Conservation (phyloP, 1,139 yeast genomes). For the Geotrichum australiense region DNA sequence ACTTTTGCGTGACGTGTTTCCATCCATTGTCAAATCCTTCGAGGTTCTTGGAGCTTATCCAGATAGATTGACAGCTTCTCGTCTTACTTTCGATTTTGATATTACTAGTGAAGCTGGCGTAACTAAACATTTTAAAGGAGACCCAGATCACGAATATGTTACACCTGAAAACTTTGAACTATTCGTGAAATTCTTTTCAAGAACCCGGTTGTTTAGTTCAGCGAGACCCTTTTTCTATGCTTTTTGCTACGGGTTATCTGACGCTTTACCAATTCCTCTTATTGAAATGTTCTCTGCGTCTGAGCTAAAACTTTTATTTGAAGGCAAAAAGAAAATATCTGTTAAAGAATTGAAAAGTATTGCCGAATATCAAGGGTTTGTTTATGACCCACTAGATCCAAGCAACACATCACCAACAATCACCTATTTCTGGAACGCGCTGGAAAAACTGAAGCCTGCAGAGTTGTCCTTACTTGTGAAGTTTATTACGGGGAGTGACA, state of each 20-base stretch:
- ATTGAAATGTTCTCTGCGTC: constrained; percentile 15
- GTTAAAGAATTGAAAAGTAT: constrained; percentile 17
- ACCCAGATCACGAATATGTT: constrained; percentile 14
- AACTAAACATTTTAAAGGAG: too few species aligned
- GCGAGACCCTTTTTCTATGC: constrained; percentile 7
- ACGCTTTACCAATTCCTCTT: constrained; percentile 18
- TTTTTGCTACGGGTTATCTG: constrained; percentile 15
- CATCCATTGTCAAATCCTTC: constrained; percentile 8
- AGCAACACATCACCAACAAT: constrained; percentile 21
- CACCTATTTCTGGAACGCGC: constrained; percentile 22
- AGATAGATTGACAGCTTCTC: background rate
- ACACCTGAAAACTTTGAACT: constrained; percentile 19
- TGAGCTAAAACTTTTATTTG: constrained; percentile 23
- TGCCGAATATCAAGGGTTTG: constrained; percentile 2
- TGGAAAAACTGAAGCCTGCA: constrained; percentile 20
- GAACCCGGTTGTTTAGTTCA: constrained; percentile 9
- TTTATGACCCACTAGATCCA: background rate
- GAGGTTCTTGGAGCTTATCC: constrained; percentile 5
- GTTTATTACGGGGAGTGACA: constrained; percentile 30
- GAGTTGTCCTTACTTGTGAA: constrained; percentile 23
- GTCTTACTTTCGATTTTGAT: background rate
- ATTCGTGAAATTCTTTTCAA: constrained; percentile 17
- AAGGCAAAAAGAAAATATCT: constrained; percentile 22
- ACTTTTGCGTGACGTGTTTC: constrained; percentile 16
- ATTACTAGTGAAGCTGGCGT: background rate